Conservation (phyloP, 2,329 filamentous ascomycete species). For the Myriangium duriaei region DNA sequence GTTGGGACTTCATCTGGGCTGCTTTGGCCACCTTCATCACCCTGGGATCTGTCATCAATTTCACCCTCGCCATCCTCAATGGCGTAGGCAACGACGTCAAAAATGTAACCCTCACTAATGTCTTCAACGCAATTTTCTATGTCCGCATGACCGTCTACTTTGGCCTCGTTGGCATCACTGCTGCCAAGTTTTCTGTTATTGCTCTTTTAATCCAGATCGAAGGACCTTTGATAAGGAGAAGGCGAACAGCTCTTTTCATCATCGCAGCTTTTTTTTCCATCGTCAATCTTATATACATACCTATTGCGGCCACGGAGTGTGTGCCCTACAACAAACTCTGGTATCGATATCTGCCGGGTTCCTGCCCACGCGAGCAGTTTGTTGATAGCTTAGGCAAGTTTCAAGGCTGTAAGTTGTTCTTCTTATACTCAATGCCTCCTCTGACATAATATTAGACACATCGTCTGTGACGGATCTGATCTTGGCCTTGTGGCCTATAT, state of each 20-base stretch:
- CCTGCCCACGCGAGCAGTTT: conserved; percentile 1
- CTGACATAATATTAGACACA: too few species aligned
- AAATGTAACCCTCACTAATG: conserved; percentile 1
- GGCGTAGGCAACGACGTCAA: conserved; percentile 3
- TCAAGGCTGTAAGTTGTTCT: conserved; percentile 1
- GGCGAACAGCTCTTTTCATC: conserved; percentile 8
- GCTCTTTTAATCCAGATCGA: conserved; percentile 4
- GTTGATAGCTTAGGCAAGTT: conserved; percentile 6
- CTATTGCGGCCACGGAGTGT: conserved; percentile 1
- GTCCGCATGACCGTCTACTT: conserved; percentile 1
- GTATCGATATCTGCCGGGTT: neutral
- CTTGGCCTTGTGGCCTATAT: conserved; percentile 5
- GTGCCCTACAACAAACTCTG: conserved; percentile 1
- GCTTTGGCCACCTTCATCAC: neutral
- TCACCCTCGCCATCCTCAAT: neutral
- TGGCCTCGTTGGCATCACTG: neutral
- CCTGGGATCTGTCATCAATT: neutral
- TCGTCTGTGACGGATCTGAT: conserved; percentile 2
- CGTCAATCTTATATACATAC: conserved; percentile 10
- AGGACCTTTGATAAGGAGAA: conserved; percentile 3
- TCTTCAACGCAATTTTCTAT: conserved; percentile 1
- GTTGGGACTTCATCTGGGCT: conserved; percentile 5
- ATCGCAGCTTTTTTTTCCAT: conserved; percentile 10
- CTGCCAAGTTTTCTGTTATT: conserved; percentile 5
- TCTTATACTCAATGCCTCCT: too few species aligned